Percentiles rank a stretch among this genome's conserved stretches.
Conservation (phyloP, 768 basidiomycete genomes). For the Lenzites betulinus region DNA sequence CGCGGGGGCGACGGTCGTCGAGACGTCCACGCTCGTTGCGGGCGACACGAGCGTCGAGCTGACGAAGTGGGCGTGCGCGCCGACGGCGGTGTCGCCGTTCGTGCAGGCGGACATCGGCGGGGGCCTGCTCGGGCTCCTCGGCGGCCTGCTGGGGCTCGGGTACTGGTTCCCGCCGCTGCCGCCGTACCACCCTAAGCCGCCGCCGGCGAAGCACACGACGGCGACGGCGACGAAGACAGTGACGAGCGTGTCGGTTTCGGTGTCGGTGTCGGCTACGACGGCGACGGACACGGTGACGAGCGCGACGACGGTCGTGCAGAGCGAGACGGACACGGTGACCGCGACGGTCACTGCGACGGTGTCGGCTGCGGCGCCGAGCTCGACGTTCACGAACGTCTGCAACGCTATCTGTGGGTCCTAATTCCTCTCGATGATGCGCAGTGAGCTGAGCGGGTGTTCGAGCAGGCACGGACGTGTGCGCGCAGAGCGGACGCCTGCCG, state of each 20-base stretch:
- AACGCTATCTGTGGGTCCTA: slow-evolving; percentile 21
- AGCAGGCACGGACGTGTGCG: slow-evolving; percentile 22
- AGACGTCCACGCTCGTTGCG: neutral
- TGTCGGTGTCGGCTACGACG: neutral
- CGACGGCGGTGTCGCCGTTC: neutral
- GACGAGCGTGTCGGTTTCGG: neutral
- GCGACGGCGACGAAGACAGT: neutral
- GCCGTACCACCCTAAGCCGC: neutral
- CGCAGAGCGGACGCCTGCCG: slow-evolving; percentile 18
- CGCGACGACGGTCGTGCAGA: slow-evolving; percentile 6
- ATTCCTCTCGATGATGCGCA: neutral
- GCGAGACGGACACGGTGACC: slow-evolving; percentile 6
- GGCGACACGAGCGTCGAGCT: slow-evolving; percentile 5
- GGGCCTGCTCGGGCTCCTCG: slow-evolving; percentile 10
- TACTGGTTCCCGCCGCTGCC: slow-evolving; percentile 2
- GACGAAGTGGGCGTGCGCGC: slow-evolving; percentile 14
- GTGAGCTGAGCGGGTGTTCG: neutral
- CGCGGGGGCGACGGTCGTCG: slow-evolving; percentile 2
- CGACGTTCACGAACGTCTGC: slow-evolving; percentile 17
- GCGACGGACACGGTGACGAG: neutral
- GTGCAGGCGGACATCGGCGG: neutral
- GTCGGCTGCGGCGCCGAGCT: neutral
- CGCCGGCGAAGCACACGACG: neutral
- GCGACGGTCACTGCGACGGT: slow-evolving; percentile 2
- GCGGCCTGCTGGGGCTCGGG: slow-evolving; percentile 8